Evolutionary conservation across 164 flowering plant genomes (phyloP).

Genomic region (Litsea cubeba): DNA sequence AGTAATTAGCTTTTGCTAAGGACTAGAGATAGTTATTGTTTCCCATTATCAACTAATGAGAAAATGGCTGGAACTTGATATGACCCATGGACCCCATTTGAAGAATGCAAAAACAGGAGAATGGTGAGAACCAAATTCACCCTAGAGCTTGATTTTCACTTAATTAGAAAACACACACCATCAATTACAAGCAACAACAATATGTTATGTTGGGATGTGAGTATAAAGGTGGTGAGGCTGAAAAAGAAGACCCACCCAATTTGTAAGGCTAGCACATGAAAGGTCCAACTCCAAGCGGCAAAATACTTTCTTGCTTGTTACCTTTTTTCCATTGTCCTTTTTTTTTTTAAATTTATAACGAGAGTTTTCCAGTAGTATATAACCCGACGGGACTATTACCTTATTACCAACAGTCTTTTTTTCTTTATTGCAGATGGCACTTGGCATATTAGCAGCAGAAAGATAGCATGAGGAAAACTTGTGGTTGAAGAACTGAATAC

Average conservation of each 20-base stretch:
- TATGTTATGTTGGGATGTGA: neutral
- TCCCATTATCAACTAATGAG: conserved; percentile 63
- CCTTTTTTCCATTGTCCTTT: neutral
- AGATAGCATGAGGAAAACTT: too few species aligned
- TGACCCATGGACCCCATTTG: conserved; percentile 10
- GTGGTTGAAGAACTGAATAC: too few species aligned
- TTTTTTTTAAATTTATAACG: too few species aligned
- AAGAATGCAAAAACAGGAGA: neutral
- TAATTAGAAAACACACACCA: neutral
- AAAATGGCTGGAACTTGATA: conserved; percentile 53
- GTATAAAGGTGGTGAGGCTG: neutral
- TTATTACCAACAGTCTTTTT: too few species aligned
- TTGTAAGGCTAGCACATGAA: neutral
- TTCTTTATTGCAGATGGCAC: too few species aligned
- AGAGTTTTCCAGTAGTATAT: too few species aligned
- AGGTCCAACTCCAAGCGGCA: neutral
- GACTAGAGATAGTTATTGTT: conserved; percentile 57
- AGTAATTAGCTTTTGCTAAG: conserved; percentile 56
- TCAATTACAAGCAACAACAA: neutral
- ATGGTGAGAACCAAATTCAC: neutral
- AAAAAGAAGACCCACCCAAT: neutral
- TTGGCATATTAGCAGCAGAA: too few species aligned
- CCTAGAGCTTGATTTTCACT: neutral
- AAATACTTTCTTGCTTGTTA: neutral
- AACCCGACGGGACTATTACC: too few species aligned